Percentiles rank a stretch among this genome's conserved stretches.
Conservation (phyloP, 2,329 filamentous ascomycete species). For the Arthrobotrys sinensis region DNA sequence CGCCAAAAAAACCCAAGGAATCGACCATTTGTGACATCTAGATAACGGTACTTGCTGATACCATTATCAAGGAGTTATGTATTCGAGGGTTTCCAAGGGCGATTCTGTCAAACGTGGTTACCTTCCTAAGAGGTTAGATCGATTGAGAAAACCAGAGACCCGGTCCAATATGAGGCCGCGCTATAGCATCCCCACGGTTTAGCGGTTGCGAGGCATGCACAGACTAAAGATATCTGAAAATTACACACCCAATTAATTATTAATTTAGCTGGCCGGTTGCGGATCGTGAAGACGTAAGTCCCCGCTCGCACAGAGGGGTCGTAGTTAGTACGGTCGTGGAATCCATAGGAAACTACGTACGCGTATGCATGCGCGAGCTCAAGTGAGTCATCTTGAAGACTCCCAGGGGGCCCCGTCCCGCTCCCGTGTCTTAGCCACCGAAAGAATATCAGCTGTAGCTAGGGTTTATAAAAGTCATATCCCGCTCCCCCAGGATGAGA, state of each 20-base stretch:
- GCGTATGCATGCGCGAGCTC: background rate
- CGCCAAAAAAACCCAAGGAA: background rate
- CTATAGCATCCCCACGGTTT: background rate
- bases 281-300: too few relatives aligned
- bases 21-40: too few relatives aligned
- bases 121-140: slow-evolving; percentile 41
- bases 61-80: too few relatives aligned
- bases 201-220: background rate
- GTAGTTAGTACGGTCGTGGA: background rate
- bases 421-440: background rate
- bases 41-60: background rate
- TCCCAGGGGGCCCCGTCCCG: background rate
- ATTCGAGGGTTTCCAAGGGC: background rate
- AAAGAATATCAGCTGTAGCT: background rate
- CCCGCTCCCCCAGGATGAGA: too few relatives aligned
- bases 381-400: too few relatives aligned
- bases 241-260: too few relatives aligned
- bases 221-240: too few relatives aligned
- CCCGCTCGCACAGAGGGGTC: too few relatives aligned
- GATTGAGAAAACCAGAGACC: slow-evolving; percentile 31
- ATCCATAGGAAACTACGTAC: background rate
- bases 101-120: background rate
- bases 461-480: too few relatives aligned
- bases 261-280: too few relatives aligned
- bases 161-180: background rate